phyloP scores from a whole-genome alignment of 169 alveolate genomes.

The Eimeria mitis region DNA sequence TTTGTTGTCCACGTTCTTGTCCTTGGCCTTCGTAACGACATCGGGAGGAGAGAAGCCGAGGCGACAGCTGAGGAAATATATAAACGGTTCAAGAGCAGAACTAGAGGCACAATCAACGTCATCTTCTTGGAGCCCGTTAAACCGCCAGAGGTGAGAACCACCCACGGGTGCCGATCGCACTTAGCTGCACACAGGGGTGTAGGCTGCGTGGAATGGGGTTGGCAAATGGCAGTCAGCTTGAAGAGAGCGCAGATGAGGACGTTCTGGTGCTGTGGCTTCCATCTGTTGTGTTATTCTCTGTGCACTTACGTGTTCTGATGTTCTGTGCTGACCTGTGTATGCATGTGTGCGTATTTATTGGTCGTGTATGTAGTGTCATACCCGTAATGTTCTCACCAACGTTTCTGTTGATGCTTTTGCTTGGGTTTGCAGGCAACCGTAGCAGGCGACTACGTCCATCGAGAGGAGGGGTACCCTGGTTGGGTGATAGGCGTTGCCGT shows the following conservation, averaged over 20 bases:
- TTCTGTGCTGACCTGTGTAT: neutral
- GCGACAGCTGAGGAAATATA: slow-evolving; percentile 75
- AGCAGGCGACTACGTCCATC: neutral
- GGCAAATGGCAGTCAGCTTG: neutral
- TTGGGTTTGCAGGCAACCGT: slow-evolving; percentile 17
- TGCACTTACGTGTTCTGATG: too few relatives aligned
- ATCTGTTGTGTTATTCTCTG: neutral
- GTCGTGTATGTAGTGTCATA: neutral
- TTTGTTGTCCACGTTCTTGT: slow-evolving; percentile 63
- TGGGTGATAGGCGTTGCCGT: slow-evolving; percentile 79
- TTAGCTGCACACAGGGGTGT: neutral
- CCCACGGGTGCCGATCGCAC: neutral
- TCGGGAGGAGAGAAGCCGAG: slow-evolving; percentile 49
- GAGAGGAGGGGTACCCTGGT: slow-evolving; percentile 77
- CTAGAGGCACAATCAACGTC: slow-evolving; percentile 67
- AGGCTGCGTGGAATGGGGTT: neutral
- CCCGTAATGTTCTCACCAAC: neutral
- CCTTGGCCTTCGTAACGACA: slow-evolving; percentile 43
- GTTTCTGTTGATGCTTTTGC: neutral
- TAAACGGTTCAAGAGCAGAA: slow-evolving; percentile 66
- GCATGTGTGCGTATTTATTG: neutral
- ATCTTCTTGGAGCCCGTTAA: slow-evolving; percentile 68
- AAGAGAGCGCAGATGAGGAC: neutral
- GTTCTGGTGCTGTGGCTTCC: neutral
- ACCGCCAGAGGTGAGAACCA: slow-evolving; percentile 48